phyloP scores from a whole-genome alignment of 192 early-diverging fungal genomes.

The Helicostylum pulchrum region DNA sequence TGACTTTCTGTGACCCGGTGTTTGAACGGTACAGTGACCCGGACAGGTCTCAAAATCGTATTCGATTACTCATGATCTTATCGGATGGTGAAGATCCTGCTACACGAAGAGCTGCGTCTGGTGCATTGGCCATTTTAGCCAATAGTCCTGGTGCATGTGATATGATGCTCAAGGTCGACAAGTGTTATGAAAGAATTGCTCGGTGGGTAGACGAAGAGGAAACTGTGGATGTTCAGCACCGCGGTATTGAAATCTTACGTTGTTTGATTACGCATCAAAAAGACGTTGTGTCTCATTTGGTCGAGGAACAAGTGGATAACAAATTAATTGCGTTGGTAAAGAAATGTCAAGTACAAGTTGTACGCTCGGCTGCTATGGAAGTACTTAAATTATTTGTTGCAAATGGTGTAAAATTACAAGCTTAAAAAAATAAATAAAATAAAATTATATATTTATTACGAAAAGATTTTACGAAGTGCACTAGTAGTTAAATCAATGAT shows the following conservation, averaged over 20 bases:
- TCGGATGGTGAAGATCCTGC: conserved; percentile 83
- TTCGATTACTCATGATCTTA: conserved; percentile 81
- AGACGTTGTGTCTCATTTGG: conserved; percentile 45
- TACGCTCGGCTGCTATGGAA: conserved; percentile 54
- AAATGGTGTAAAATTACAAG: conserved; percentile 39
- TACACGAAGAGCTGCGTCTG: conserved; percentile 81
- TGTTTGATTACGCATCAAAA: conserved; percentile 53
- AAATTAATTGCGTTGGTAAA: conserved; percentile 48
- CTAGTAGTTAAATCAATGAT: not conserved
- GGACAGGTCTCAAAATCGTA: conserved; percentile 44
- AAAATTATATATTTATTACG: not conserved
- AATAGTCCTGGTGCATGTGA: conserved; percentile 49
- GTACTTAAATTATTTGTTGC: conserved; percentile 50
- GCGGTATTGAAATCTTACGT: conserved; percentile 70
- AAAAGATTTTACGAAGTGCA: not conserved
- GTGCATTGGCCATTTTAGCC: conserved; percentile 81
- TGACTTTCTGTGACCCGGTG: conserved; percentile 80
- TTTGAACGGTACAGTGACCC: conserved; percentile 72
- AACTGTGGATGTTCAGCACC: conserved; percentile 62
- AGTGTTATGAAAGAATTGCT: conserved; percentile 50
- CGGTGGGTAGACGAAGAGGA: conserved; percentile 52
- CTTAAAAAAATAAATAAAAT: not conserved
- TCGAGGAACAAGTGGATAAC: conserved; percentile 41
- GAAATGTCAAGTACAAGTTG: conserved; percentile 42
- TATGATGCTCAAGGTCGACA: conserved; percentile 54